Percentiles rank a stretch among this genome's conserved stretches.
phyloP scores from a whole-genome alignment of 139 green algal species.

The Coccomyxa sp. region DNA sequence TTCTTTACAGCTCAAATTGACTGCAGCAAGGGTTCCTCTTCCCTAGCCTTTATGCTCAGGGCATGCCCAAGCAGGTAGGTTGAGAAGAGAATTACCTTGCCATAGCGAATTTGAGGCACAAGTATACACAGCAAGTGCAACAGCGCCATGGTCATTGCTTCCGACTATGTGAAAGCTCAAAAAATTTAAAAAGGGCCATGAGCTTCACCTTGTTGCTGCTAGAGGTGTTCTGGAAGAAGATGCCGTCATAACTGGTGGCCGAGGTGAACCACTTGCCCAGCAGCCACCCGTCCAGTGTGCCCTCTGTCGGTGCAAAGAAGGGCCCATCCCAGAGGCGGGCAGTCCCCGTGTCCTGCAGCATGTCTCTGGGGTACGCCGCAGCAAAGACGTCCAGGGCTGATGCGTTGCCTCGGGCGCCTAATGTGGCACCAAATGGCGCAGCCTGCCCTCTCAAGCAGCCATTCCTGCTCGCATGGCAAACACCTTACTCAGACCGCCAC shows the following conservation, averaged over 20 bases:
- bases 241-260: conserved; percentile 47
- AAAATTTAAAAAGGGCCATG: too few species aligned
- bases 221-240: conserved; percentile 44
- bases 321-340: conserved; percentile 6
- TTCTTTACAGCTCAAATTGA: too few species aligned
- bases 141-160: too few species aligned
- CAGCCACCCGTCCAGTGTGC: conserved; percentile 61
- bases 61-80: too few species aligned
- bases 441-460: conserved; percentile 2
- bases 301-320: conserved; percentile 11
- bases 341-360: conserved; percentile 8
- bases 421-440: conserved; percentile 16
- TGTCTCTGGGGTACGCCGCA: conserved; percentile 3
- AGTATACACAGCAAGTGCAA: too few species aligned
- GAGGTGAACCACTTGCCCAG: conserved; percentile 46
- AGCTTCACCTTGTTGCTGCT: conserved; percentile 8
- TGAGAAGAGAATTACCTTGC: too few species aligned
- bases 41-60: too few species aligned
- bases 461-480: not conserved
- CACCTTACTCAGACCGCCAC: not conserved
- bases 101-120: too few species aligned
- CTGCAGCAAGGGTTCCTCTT: too few species aligned
- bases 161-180: too few species aligned
- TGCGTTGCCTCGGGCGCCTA: conserved; percentile 1
- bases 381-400: not conserved